phyloP scores from a whole-genome alignment of 352 stramenopile species.

The Phytophthora pinifolia region DNA sequence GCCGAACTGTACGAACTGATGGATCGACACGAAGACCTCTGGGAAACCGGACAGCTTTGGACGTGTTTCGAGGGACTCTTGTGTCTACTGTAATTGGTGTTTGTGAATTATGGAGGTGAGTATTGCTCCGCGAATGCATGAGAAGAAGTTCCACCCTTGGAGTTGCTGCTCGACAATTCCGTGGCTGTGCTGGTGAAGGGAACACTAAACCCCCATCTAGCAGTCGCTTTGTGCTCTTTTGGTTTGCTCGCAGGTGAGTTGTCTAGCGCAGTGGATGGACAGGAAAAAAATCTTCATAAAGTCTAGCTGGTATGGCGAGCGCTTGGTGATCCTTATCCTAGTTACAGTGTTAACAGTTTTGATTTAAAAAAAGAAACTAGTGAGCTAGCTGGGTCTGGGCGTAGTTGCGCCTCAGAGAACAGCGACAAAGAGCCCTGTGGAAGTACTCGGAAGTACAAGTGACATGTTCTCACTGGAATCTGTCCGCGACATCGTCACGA shows the following conservation, averaged over 20 bases:
- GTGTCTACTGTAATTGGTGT: slow-evolving; percentile 83
- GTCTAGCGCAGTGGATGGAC: slow-evolving; percentile 34
- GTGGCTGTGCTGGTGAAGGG: slow-evolving; percentile 35
- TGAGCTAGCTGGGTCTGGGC: background rate
- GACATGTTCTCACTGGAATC: slow-evolving; percentile 5
- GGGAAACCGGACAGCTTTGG: slow-evolving; percentile 28
- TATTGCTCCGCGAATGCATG: slow-evolving; percentile 16
- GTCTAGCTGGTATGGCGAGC: too few species aligned
- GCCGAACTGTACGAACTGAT: slow-evolving; percentile 9
- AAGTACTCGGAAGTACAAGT: slow-evolving; percentile 2
- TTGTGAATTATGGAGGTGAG: slow-evolving; percentile 86
- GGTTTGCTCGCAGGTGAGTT: too few species aligned
- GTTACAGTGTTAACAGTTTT: background rate
- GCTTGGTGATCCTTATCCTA: too few species aligned
- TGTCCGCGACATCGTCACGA: slow-evolving; percentile 14
- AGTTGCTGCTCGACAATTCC: slow-evolving; percentile 52
- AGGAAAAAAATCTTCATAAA: slow-evolving; percentile 8
- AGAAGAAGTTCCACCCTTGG: slow-evolving; percentile 20
- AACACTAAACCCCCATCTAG: background rate
- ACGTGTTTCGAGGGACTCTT: slow-evolving; percentile 76
- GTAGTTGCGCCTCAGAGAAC: slow-evolving; percentile 14
- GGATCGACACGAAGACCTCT: slow-evolving; percentile 7
- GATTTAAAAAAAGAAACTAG: background rate
- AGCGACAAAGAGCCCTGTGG: slow-evolving; percentile 22
- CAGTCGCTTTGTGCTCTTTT: too few species aligned